phyloP scores from a whole-genome alignment of 2,329 filamentous ascomycete genomes.

The Penicillium sp. region DNA sequence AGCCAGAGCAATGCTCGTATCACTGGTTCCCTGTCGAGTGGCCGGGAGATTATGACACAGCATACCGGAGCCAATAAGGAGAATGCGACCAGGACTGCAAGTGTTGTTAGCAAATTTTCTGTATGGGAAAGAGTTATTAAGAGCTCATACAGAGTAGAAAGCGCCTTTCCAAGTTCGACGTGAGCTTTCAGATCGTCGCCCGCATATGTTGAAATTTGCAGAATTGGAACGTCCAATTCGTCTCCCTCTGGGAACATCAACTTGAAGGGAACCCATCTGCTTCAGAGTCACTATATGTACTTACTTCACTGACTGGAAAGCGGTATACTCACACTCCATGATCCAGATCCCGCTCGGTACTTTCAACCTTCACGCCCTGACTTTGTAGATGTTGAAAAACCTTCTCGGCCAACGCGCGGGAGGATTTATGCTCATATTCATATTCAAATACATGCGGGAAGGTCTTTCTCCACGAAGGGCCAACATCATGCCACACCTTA shows the following conservation, averaged over 20 bases:
- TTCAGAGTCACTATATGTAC: background rate
- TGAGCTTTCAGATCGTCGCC: background rate
- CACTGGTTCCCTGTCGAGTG: background rate
- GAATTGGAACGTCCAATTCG: background rate
- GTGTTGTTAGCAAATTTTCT: background rate
- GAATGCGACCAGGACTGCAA: background rate
- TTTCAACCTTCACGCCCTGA: background rate
- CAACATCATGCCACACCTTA: background rate
- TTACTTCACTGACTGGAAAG: background rate
- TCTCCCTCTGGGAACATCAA: background rate
- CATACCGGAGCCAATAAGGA: background rate
- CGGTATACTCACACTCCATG: background rate
- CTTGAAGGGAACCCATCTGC: background rate
- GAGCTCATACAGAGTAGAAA: background rate
- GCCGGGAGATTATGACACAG: background rate
- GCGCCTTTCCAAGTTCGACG: background rate
- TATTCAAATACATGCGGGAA: background rate
- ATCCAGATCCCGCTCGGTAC: background rate
- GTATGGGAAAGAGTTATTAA: background rate
- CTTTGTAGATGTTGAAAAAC: background rate
- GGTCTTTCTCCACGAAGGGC: background rate
- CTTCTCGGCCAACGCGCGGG: background rate
- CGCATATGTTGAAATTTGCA: background rate
- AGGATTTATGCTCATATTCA: background rate
- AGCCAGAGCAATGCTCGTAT: background rate